These are phyloP conservation scores for Thraustotheca clavata DNA, from an alignment of 352 stramenopile species.

Conservation along the genomic window DNA sequence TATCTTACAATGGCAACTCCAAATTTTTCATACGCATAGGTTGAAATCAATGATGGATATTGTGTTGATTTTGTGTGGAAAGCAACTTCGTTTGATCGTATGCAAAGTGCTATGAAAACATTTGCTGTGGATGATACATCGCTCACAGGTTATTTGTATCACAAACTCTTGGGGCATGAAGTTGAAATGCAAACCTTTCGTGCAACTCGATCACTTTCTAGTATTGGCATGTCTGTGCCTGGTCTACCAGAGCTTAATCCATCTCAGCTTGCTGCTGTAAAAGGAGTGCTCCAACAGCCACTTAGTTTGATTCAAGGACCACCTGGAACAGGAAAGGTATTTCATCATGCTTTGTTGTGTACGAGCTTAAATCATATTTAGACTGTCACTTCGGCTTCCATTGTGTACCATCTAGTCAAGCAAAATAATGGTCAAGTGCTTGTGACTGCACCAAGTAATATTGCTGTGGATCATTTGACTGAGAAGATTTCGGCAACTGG, in stretches of 20 bases:
- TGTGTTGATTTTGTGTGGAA: slow-evolving; percentile 99
- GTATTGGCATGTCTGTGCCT: slow-evolving; percentile 78
- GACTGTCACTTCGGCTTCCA: slow-evolving; percentile 94
- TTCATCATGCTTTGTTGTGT: not conserved
- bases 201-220: slow-evolving; percentile 50
- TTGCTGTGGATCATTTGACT: slow-evolving; percentile 97
- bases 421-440: slow-evolving; percentile 98
- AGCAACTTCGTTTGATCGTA: slow-evolving; percentile 97
- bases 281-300: slow-evolving; percentile 92
- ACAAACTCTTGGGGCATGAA: slow-evolving; percentile 97
- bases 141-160: slow-evolving; percentile 98
- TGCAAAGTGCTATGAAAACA: slow-evolving; percentile 98
- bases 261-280: slow-evolving; percentile 94
- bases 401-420: slow-evolving; percentile 99
- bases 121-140: slow-evolving; percentile 98
- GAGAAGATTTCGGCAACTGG: slow-evolving; percentile 98
- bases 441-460: slow-evolving; percentile 97
- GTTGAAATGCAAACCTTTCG: slow-evolving; percentile 92
- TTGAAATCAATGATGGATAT: slow-evolving; percentile 95
- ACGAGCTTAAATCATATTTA: not conserved
- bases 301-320: slow-evolving; percentile 98
- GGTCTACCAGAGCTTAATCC: slow-evolving; percentile 97
- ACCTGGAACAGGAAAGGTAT: slow-evolving; percentile 94
- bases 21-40: not conserved
- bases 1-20: not conserved